Conservation (phyloP, 306 rosid species). For the Glycine soja region DNA sequence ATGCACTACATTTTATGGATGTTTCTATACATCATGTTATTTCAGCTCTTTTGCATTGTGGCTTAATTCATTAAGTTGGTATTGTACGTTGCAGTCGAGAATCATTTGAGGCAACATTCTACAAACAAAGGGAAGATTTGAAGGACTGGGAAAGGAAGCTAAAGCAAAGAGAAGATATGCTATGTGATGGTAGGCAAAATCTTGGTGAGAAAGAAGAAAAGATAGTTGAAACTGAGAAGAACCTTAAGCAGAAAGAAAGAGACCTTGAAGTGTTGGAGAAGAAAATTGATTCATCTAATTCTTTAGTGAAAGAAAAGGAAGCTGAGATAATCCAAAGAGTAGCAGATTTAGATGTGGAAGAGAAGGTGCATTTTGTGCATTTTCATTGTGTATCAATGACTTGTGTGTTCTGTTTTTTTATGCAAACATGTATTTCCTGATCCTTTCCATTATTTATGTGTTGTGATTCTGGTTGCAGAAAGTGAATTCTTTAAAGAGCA, state of each 20-base stretch:
- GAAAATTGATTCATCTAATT: conserved; percentile 54
- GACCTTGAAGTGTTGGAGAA: conserved; percentile 62
- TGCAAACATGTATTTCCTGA: conserved; percentile 14
- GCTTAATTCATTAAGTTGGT: conserved; percentile 12
- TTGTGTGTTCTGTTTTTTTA: background rate
- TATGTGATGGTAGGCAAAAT: conserved; percentile 56
- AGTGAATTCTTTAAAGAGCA: conserved; percentile 50
- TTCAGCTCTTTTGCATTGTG: conserved; percentile 28
- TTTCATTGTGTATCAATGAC: background rate
- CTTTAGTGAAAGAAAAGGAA: conserved; percentile 67
- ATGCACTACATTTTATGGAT: conserved; percentile 13
- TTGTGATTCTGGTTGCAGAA: conserved; percentile 63
- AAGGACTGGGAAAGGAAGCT: conserved; percentile 80
- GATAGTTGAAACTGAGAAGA: conserved; percentile 61
- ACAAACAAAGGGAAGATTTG: conserved; percentile 77
- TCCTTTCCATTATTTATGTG: conserved; percentile 26
- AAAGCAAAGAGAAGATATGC: conserved; percentile 73
- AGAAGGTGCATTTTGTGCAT: conserved; percentile 61
- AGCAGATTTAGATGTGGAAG: conserved; percentile 63
- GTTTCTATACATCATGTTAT: conserved; percentile 21
- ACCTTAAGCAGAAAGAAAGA: conserved; percentile 66
- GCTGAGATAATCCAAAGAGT: conserved; percentile 59
- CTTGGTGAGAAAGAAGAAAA: conserved; percentile 68
- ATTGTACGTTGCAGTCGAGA: conserved; percentile 68
- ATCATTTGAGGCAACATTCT: conserved; percentile 66